Evolutionary conservation across 768 basidiomycete genomes (phyloP), one percentile per base, ranked within the genome.

Genomic region (Amanita pseudoporphyria): DNA sequence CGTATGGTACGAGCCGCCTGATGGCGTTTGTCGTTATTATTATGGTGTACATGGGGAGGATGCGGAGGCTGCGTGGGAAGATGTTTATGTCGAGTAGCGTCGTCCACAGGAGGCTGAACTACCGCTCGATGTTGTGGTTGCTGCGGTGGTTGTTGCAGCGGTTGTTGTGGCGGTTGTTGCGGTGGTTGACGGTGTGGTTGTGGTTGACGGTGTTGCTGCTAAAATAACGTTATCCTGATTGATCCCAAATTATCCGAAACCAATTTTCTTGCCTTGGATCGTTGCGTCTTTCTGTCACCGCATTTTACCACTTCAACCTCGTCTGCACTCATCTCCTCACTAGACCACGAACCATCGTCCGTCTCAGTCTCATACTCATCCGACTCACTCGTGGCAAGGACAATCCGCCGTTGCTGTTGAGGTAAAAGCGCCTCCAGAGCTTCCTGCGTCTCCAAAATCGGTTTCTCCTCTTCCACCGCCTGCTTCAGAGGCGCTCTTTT

Each of bases 261-360:
- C 9, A 5, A 35, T 47, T 13, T 37, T 36, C 38, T 43, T 18
- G 32, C 49, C 49, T 50, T 50, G 30, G 28, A n/a, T 5, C 16
- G 38, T 9, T 10, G 22, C n/a, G 26, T 30, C 42, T 40, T 18
- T 1, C 24, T 47, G 14, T 26, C 47, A 12, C 32, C 41, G 32
- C 40, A 36, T 31, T 50, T 50, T 19, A 32, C 32, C 14, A 43
- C 30, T 24, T 32, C 31, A 3, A 22, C 31, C 39, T 43, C 49
- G 35, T 67, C 71, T 21, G 64, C 68, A 19, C 69, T 67, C 58
- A 72, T 59, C 13, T 75, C 80, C 51, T 81, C 82, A 6, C 77
- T 81, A 36, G 75, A 76, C 82, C 82, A 85, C 38, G 61, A 62
- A 21, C 61, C 77, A 18, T 69, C 70, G 6, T 71, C 71, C 2